These are phyloP conservation scores for Cladosporium sp. DNA, from an alignment of 2,329 filamentous ascomycete genomes.

Conservation along the genomic window DNA sequence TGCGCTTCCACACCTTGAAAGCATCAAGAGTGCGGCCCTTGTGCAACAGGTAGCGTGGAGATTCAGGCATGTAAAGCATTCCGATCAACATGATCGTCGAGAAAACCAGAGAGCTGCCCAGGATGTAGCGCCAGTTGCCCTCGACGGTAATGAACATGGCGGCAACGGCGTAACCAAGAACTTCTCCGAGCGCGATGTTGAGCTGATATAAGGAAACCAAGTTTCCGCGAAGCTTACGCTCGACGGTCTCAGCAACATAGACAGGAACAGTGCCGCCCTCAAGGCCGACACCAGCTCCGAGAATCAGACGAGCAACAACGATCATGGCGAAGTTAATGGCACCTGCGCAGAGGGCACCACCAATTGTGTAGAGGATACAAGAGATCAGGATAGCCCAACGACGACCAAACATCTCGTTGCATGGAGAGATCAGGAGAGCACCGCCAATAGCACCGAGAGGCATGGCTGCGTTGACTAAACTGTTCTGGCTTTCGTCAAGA, in stretches of 20 bases:
- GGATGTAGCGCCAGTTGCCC: slow-evolving; percentile 70
- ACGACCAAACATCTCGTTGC: slow-evolving; percentile 64
- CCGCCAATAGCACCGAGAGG: slow-evolving; percentile 68
- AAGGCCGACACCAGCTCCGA: slow-evolving; percentile 67
- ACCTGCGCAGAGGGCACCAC: slow-evolving; percentile 64
- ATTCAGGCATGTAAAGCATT: slow-evolving; percentile 69
- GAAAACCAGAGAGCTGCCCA: slow-evolving; percentile 68
- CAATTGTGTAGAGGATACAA: slow-evolving; percentile 65
- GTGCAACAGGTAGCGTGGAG: slow-evolving; percentile 66
- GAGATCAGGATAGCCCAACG: slow-evolving; percentile 67
- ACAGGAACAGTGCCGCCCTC: slow-evolving; percentile 72
- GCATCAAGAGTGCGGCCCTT: slow-evolving; percentile 57
- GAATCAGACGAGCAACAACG: slow-evolving; percentile 61
- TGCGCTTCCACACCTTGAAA: slow-evolving; percentile 68
- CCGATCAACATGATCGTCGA: slow-evolving; percentile 55
- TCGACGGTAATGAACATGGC: slow-evolving; percentile 68
- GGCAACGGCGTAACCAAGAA: slow-evolving; percentile 67
- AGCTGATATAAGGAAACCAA: slow-evolving; percentile 71
- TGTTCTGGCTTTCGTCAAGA: slow-evolving; percentile 54
- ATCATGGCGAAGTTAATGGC: slow-evolving; percentile 69
- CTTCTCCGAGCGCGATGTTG: slow-evolving; percentile 71
- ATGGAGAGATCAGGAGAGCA: slow-evolving; percentile 62
- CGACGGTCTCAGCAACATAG: slow-evolving; percentile 70
- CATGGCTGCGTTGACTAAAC: slow-evolving; percentile 66
- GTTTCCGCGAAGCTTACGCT: slow-evolving; percentile 64